These are phyloP conservation scores for Podospora comata DNA, from an alignment of 495 filamentous ascomycete species.

Conservation along the genomic window DNA sequence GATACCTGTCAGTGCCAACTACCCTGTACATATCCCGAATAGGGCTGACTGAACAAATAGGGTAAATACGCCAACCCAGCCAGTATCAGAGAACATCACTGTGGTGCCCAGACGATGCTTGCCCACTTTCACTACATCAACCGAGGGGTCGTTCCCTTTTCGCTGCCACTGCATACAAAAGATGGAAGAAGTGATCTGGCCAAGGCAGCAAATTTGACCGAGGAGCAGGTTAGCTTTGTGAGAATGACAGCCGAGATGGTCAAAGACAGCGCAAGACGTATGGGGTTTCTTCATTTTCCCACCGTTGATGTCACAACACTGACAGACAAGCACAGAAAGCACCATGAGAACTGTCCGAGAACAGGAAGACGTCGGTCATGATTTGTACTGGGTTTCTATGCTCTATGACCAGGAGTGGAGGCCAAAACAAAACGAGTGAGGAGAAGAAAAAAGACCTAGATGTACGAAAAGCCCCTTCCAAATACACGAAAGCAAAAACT, in stretches of 20 bases:
- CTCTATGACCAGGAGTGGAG: constrained; percentile 28
- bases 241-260: constrained; percentile 21
- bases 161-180: constrained; percentile 15
- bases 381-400: constrained; percentile 32
- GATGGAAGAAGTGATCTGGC: constrained; percentile 20
- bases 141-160: constrained; percentile 34
- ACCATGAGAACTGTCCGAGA: constrained; percentile 19
- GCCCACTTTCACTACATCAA: constrained; percentile 45
- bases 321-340: background rate
- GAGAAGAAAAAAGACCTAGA: background rate
- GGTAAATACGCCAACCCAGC: constrained; percentile 24
- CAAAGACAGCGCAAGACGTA: constrained; percentile 18
- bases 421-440: constrained; percentile 21
- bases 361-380: constrained; percentile 16
- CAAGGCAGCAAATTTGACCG: constrained; percentile 25
- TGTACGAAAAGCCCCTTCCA: background rate
- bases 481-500: background rate
- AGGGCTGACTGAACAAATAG: background rate
- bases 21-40: no score
- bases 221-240: constrained; percentile 28
- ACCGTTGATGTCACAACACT: background rate
- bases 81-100: constrained; percentile 26
- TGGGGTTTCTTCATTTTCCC: background rate
- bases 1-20: constrained; percentile 14
- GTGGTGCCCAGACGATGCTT: constrained; percentile 43